Evolutionary conservation across 2,329 filamentous ascomycete species (phyloP), one percentile per base, ranked within the genome.

Genomic region (Calycina herbarum): DNA sequence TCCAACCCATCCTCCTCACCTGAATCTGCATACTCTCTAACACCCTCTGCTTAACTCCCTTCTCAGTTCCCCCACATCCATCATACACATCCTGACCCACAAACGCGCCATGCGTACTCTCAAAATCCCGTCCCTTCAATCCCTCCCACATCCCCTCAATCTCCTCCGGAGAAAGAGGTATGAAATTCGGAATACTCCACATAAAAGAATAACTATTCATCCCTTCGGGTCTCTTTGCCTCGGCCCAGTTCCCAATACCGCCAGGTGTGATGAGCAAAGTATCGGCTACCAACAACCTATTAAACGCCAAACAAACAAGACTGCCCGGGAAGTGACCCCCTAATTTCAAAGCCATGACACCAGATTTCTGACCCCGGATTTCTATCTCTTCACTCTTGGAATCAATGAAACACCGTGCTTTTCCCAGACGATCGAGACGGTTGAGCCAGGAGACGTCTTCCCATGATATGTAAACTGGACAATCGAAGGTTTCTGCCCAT

Each of bases 301-400:
- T 77, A 20, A 83, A 82, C 77, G 85, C 91, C 29, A 89, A 82
- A 67, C 91, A 74, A 2, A 93, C 86, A 66, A 90, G 78, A 69
- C 87, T 91, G 0, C 92, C 92, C 0, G 89, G 89, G 72, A 95
- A 95, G 78, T 96, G 92, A 0, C 92, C 92, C 0, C 91, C 91
- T 0, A 89, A 82, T 76, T 92, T 92, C 61, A 94, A 81, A 0
- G 85, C 86, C 38, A 79, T 84, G 3, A 89, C 81, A 0, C 85
- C 86, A 0, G 81, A 80, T 61, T 76, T 76, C 64, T 72, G 64
- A 6, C 74, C 61, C 1, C 51, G 59, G 20, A 84, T 72, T 57
- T 80, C 75, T 8, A 82, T 76, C 56, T 81, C 77, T 13, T 75
- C 77, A 62, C 79, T 75, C 24, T 69, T 70, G 2, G 74, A 76